phyloP scores from a whole-genome alignment of 495 filamentous ascomycete species.

The Penicillium parvum region DNA sequence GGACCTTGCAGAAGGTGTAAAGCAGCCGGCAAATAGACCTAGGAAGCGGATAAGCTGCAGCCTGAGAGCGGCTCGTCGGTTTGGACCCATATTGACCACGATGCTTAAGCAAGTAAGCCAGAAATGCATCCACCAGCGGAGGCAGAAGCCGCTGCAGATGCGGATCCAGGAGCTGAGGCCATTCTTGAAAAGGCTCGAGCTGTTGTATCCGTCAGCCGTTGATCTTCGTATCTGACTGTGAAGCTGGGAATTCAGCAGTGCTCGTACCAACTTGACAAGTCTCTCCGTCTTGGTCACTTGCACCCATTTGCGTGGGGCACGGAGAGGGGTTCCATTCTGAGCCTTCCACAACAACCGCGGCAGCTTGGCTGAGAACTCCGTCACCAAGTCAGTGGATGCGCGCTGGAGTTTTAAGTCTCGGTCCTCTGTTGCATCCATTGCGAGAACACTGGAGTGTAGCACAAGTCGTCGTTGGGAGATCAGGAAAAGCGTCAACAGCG shows the following conservation, averaged over 20 bases:
- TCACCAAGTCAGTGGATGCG: slow-evolving; percentile 61
- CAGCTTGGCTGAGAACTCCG: slow-evolving; percentile 56
- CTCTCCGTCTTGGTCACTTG: slow-evolving; percentile 37
- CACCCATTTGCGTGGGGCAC: slow-evolving; percentile 40
- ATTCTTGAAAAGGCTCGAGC: slow-evolving; percentile 92
- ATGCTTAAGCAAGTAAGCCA: slow-evolving; percentile 56
- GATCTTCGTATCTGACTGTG: neutral
- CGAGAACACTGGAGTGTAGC: neutral
- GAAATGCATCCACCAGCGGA: slow-evolving; percentile 65
- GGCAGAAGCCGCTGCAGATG: slow-evolving; percentile 71
- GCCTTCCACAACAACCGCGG: slow-evolving; percentile 47
- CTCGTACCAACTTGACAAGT: slow-evolving; percentile 41
- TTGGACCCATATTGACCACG: slow-evolving; percentile 33
- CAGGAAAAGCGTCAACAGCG: slow-evolving; percentile 26
- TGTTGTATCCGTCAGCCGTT: slow-evolving; percentile 28
- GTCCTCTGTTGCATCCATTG: slow-evolving; percentile 54
- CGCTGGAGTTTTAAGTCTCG: slow-evolving; percentile 71
- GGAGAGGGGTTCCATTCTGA: slow-evolving; percentile 20
- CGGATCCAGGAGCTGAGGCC: slow-evolving; percentile 92
- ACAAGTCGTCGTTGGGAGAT: slow-evolving; percentile 7
- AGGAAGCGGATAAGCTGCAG: slow-evolving; percentile 51
- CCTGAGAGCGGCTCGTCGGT: slow-evolving; percentile 26
- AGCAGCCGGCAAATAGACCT: slow-evolving; percentile 72
- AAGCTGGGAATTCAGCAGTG: neutral
- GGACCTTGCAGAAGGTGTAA: slow-evolving; percentile 90